Conservation (phyloP, 148 eudicot species). For the Camellia japonica region DNA sequence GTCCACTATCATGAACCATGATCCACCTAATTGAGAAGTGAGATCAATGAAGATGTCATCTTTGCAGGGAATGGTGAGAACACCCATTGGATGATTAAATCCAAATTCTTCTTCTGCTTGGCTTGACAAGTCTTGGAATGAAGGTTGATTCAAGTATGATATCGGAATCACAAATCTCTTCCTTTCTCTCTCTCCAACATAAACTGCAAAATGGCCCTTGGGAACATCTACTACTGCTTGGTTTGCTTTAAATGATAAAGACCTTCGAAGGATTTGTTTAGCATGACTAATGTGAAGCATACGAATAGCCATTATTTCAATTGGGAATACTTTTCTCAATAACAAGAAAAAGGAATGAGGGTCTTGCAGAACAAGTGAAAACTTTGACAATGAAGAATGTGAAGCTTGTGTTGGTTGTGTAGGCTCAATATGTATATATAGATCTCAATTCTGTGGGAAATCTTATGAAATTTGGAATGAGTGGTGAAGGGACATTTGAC, state of each 20-base stretch:
- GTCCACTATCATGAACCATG: not conserved
- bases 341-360: too few relatives aligned
- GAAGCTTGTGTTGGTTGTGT: too few relatives aligned
- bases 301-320: not conserved
- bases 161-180: conserved; percentile 7
- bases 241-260: not conserved
- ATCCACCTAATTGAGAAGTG: conserved; percentile 10
- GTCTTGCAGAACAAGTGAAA: too few relatives aligned
- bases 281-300: conserved; percentile 5
- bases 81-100: conserved; percentile 53
- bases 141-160: too few relatives aligned
- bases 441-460: too few relatives aligned
- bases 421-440: too few relatives aligned
- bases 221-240: not conserved
- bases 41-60: conserved; percentile 42
- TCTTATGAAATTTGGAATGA: too few relatives aligned
- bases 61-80: conserved; percentile 53
- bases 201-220: conserved; percentile 49
- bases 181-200: conserved; percentile 38
- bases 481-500: too few relatives aligned
- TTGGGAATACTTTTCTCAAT: too few relatives aligned
- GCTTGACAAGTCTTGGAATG: too few relatives aligned
- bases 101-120: conserved; percentile 22
- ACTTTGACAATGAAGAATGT: too few relatives aligned
- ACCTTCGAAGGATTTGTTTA: conserved; percentile 1